A percentile compares a stretch with the other conserved stretches of the same genome.
Conservation (phyloP, 139 green algal species). For the Coccomyxa sp. region DNA sequence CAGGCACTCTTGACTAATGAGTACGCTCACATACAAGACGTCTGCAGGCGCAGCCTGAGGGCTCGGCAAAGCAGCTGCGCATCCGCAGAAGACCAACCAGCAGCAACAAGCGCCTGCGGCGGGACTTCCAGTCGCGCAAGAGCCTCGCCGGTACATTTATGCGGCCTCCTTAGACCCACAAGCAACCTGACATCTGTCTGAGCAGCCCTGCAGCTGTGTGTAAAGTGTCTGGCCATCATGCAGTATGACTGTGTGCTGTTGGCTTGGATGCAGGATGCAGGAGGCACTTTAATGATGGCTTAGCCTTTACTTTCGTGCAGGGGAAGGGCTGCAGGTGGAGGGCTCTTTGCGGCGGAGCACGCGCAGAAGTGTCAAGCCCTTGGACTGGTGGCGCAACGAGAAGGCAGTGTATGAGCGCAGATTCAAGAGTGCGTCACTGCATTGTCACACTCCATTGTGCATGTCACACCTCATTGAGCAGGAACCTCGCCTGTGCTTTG, state of each 20-base stretch:
- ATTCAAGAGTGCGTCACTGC: conserved; percentile 25
- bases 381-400: conserved; percentile 61
- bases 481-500: not conserved
- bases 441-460: not conserved
- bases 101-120: conserved; percentile 9
- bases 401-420: conserved; percentile 33
- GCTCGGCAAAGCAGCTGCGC: not conserved
- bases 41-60: too few species aligned
- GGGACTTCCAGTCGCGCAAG: not conserved
- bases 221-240: too few species aligned
- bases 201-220: too few species aligned
- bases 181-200: too few species aligned
- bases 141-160: conserved; percentile 14
- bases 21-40: too few species aligned
- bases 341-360: conserved; percentile 32
- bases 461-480: too few species aligned
- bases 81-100: conserved; percentile 4
- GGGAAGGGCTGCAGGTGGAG: conserved; percentile 23
- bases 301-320: too few species aligned
- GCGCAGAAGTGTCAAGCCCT: conserved; percentile 20
- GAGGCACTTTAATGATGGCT: too few species aligned
- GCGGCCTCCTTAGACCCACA: too few species aligned
- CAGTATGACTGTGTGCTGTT: too few species aligned
- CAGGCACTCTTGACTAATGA: too few species aligned
- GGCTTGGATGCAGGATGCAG: too few species aligned